Evolutionary conservation across 225 moss, liverwort and hornwort genomes (phyloP).

Genomic region (Straminergon stramineum): DNA sequence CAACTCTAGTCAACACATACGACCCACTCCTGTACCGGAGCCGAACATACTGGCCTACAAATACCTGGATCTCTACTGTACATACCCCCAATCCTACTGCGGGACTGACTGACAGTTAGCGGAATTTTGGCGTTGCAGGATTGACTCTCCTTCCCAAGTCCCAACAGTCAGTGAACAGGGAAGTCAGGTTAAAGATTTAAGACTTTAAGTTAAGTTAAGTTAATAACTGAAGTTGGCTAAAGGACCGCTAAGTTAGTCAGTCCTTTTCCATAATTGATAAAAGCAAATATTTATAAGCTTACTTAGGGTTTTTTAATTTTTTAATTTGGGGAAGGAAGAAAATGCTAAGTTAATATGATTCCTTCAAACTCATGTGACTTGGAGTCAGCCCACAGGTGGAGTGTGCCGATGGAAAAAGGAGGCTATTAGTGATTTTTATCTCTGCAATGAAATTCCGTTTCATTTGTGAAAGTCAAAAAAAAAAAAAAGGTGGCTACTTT

Average conservation of each 20-base stretch:
- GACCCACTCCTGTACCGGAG: not conserved
- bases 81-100: not conserved
- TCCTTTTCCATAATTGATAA: not conserved
- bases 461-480: too few relatives aligned
- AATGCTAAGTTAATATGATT: not conserved
- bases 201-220: not conserved
- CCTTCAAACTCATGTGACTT: not conserved
- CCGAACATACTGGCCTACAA: not conserved
- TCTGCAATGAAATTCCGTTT: too few relatives aligned
- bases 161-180: not conserved
- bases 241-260: not conserved
- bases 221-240: too few relatives aligned
- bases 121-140: not conserved
- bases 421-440: too few relatives aligned
- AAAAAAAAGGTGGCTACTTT: too few relatives aligned
- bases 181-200: not conserved
- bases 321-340: not conserved
- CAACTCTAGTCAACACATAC: not conserved
- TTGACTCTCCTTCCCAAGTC: not conserved
- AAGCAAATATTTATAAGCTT: not conserved
- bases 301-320: not conserved
- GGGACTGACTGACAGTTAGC: not conserved
- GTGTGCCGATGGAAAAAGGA: not conserved
- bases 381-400: not conserved
- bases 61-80: accelerated